phyloP scores from a whole-genome alignment of 2,329 filamentous ascomycete genomes.

The Cladosporium colombiae region DNA sequence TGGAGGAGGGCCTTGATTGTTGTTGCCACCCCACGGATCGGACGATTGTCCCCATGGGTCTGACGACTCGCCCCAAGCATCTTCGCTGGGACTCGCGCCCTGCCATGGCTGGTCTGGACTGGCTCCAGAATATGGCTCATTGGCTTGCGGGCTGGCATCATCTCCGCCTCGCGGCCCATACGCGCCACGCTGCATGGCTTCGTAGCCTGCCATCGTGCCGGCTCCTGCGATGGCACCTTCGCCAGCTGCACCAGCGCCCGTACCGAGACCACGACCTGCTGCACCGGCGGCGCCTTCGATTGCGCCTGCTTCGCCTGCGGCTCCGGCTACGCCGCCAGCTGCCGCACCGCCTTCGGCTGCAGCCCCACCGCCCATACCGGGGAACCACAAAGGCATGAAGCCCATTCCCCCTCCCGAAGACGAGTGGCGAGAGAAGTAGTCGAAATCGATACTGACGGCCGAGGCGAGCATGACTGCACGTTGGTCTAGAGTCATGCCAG shows the following conservation, averaged over 20 bases:
- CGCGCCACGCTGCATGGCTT: slow-evolving; percentile 60
- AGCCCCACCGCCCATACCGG: slow-evolving; percentile 33
- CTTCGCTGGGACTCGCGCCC: slow-evolving; percentile 21
- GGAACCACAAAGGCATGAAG: slow-evolving; percentile 57
- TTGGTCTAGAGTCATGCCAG: slow-evolving; percentile 65
- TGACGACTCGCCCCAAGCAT: slow-evolving; percentile 33
- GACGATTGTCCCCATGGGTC: slow-evolving; percentile 34
- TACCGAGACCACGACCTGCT: slow-evolving; percentile 30
- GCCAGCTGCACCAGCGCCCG: slow-evolving; percentile 43
- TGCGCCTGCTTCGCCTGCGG: slow-evolving; percentile 31
- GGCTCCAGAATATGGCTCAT: slow-evolving; percentile 33
- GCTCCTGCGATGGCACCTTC: slow-evolving; percentile 50
- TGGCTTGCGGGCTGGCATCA: slow-evolving; percentile 36
- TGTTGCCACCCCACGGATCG: slow-evolving; percentile 32
- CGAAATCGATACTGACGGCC: slow-evolving; percentile 65
- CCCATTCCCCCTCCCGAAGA: slow-evolving; percentile 45
- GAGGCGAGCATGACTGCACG: slow-evolving; percentile 67
- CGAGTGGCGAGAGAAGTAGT: slow-evolving; percentile 66
- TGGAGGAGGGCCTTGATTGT: slow-evolving; percentile 19
- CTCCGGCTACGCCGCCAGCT: slow-evolving; percentile 33
- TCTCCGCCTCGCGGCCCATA: slow-evolving; percentile 35
- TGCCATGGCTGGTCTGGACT: slow-evolving; percentile 17
- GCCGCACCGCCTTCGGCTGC: slow-evolving; percentile 37
- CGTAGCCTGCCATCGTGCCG: slow-evolving; percentile 63
- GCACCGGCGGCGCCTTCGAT: slow-evolving; percentile 41